Conservation (phyloP, 2,329 filamentous ascomycete species). For the Parastagonospora nodorum region DNA sequence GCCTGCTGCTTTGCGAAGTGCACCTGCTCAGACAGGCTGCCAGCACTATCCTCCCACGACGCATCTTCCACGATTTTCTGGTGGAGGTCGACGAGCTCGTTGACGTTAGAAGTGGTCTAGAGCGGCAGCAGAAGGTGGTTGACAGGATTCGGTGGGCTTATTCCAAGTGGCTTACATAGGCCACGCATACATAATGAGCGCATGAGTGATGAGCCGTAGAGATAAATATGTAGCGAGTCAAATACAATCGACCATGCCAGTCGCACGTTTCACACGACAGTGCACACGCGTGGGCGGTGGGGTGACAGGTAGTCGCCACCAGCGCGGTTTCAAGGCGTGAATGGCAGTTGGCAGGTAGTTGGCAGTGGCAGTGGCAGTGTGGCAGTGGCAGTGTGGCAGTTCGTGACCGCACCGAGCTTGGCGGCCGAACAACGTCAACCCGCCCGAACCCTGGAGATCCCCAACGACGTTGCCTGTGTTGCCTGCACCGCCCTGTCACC, state of each 20-base stretch:
- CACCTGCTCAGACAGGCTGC: conserved; percentile 78
- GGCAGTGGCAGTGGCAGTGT: neutral
- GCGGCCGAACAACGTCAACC: conserved; percentile 20
- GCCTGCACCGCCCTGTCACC: conserved; percentile 6
- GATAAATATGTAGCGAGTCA: neutral
- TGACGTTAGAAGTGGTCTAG: conserved; percentile 76
- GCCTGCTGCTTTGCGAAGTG: conserved; percentile 85
- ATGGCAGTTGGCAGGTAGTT: neutral
- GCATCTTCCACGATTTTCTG: conserved; percentile 81
- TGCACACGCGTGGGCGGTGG: neutral
- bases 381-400: neutral
- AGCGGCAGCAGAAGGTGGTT: conserved; percentile 77
- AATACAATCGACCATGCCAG: neutral
- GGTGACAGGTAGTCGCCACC: conserved; percentile 2
- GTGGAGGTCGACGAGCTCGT: conserved; percentile 87
- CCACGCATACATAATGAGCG: neutral
- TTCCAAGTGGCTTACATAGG: conserved; percentile 66
- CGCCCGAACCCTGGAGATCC: conserved; percentile 5
- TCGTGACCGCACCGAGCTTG: conserved; percentile 13
- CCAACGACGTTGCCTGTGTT: conserved; percentile 5
- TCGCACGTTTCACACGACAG: neutral
- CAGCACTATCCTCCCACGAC: conserved; percentile 69
- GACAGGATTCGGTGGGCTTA: conserved; percentile 91
- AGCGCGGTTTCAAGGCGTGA: neutral
- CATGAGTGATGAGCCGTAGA: neutral